Conservation (phyloP, 306 rosid species). For the Benincasa hispida region DNA sequence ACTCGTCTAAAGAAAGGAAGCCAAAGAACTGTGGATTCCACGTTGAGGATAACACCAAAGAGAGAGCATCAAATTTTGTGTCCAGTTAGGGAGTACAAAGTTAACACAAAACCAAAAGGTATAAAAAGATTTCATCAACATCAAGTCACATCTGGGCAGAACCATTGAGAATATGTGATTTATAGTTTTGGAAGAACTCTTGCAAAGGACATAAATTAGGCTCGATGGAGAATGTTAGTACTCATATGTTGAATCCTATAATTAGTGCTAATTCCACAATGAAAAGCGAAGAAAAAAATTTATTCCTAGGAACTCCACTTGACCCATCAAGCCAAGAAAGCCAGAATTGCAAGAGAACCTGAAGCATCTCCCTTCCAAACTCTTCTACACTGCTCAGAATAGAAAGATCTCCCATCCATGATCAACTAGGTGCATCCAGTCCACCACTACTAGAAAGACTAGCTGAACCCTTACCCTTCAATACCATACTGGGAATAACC, state of each 20-base stretch:
- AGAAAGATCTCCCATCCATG: not conserved
- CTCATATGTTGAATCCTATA: not conserved
- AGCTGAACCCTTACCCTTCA: not conserved
- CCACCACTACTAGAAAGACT: not conserved
- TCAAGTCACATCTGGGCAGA: not conserved
- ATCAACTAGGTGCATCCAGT: not conserved
- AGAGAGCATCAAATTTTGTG: not conserved
- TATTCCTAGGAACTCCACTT: not conserved
- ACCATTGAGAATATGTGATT: not conserved
- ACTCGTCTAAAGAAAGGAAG: not conserved
- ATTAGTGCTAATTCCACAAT: not conserved
- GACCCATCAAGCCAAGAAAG: not conserved
- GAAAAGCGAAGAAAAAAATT: not conserved
- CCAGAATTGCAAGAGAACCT: not conserved
- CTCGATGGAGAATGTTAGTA: not conserved
- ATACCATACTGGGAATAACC: not conserved
- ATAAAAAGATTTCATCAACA: not conserved
- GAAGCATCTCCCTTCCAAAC: not conserved
- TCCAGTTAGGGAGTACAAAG: not conserved
- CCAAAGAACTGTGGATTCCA: not conserved
- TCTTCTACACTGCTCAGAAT: not conserved
- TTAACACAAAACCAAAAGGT: not conserved
- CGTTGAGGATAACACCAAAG: not conserved
- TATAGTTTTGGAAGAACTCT: not conserved
- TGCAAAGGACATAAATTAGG: not conserved